These are phyloP conservation scores for Fusarium tjaetaba DNA, from an alignment of 2,329 filamentous ascomycete species.

Conservation along the genomic window DNA sequence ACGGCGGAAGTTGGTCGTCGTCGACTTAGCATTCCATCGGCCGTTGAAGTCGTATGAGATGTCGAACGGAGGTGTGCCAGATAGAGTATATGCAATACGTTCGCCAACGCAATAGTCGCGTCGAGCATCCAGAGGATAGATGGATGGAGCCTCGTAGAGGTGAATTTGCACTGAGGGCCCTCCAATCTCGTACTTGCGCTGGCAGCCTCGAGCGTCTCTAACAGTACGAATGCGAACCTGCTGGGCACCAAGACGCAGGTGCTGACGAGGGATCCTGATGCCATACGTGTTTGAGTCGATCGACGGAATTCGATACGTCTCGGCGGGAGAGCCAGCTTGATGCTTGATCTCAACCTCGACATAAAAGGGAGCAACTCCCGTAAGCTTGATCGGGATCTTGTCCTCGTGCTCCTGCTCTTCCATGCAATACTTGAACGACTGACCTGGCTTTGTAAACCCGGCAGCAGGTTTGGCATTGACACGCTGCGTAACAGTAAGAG, in stretches of 20 bases:
- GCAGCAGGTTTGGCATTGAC: conserved; percentile 88
- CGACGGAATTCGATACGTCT: conserved; percentile 82
- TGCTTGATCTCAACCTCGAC: conserved; percentile 95
- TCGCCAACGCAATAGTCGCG: conserved; percentile 96
- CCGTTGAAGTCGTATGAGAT: conserved; percentile 92
- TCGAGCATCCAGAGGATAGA: conserved; percentile 85
- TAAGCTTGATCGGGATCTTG: conserved; percentile 85
- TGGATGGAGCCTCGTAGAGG: conserved; percentile 91
- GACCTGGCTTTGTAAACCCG: conserved; percentile 83
- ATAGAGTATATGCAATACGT: conserved; percentile 89
- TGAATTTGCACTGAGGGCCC: conserved; percentile 86
- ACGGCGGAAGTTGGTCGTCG: conserved; percentile 87
- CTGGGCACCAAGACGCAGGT: conserved; percentile 89
- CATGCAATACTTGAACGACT: conserved; percentile 95
- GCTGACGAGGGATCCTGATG: conserved; percentile 84
- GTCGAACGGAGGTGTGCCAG: conserved; percentile 90
- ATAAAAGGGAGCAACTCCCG: conserved; percentile 86
- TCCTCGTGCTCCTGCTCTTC: conserved; percentile 85
- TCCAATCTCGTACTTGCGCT: conserved; percentile 76
- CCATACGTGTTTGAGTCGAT: conserved; percentile 79
- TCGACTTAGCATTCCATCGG: conserved; percentile 80
- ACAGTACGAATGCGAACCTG: conserved; percentile 90
- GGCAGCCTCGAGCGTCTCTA: conserved; percentile 86
- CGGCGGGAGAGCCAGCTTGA: conserved; percentile 80
- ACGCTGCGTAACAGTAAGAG: conserved; percentile 79